Base-by-base conservation (phyloP, 768 basidiomycete species). In the Mycena crocata region DNA sequence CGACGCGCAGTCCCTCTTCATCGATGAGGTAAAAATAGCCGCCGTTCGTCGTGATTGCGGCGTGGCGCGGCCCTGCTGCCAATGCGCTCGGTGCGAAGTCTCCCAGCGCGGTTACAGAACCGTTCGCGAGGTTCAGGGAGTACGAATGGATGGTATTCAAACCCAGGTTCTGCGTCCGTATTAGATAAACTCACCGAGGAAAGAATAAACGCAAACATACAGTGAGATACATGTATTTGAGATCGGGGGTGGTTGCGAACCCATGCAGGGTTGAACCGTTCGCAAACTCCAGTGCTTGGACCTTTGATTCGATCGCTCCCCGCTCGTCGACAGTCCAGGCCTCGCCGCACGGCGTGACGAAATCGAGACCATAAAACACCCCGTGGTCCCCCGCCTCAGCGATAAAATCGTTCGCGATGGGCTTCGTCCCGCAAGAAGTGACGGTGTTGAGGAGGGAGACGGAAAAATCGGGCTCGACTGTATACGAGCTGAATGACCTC, bases 1-100 rank as follows among this genome's bases (percentile, higher is more conserved):
- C 72, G 34, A 73, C 72, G 42, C 72, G 67, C 9, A 73, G 68
- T n/a, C 72, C 72, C 39, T 71, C 72, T 37, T 71, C 70, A 55
- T 73, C 68, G 24, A 71, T 71, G 31, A 73, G 46, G 61, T 71
- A 73, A 17, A 73, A 32, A 46, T 62, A 73, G 7, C 30, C 57
- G 26, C 64, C 69, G 13, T 35, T 66, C 0, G 60, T 13, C 6
- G 67, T 60, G 44, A 73, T 69, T 1, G 66, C 70, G 9, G 57
- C 45, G 48, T 73, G 72, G 3, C 70, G 69, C 6, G 72, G 72
- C 4, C 72, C 72, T 9, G 72, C 70, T 5, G 64, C 72, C 26
- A 55, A 42, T 35, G 62, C 60, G 26, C 66, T 67, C 21, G 63
- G 63, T 12, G 51, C n/a, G 42, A 46, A 69, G 48, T 48, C 15